phyloP scores from a whole-genome alignment of 2,329 filamentous ascomycete genomes.

The Neopestalotiopsis sp. region DNA sequence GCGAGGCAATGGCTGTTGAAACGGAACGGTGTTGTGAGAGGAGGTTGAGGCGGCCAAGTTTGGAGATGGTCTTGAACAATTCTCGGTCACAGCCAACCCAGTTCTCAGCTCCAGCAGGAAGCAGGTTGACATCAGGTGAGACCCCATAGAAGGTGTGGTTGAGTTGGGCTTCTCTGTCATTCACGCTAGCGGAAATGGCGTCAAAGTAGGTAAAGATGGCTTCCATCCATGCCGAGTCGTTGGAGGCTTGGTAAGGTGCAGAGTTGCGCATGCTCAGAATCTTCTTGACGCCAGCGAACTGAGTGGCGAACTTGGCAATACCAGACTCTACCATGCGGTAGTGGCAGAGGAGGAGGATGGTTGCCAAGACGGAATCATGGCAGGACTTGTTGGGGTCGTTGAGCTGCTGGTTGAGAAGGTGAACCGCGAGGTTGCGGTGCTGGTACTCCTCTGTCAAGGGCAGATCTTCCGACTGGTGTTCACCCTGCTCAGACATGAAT shows the following conservation, averaged over 20 bases:
- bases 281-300: conserved; percentile 92
- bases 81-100: conserved; percentile 85
- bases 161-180: conserved; percentile 87
- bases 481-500: conserved; percentile 49
- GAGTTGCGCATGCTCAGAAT: conserved; percentile 76
- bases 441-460: conserved; percentile 81
- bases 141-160: conserved; percentile 68
- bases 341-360: conserved; percentile 84
- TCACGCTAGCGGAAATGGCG: conserved; percentile 88
- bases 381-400: conserved; percentile 76
- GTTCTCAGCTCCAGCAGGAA: conserved; percentile 75
- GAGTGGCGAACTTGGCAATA: conserved; percentile 89
- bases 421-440: conserved; percentile 79
- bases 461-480: conserved; percentile 62
- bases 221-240: conserved; percentile 87
- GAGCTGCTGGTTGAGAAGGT: conserved; percentile 82
- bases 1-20: conserved; percentile 40
- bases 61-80: conserved; percentile 84
- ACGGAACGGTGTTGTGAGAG: conserved; percentile 73
- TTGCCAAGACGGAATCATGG: conserved; percentile 87
- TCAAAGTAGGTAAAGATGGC: conserved; percentile 95
- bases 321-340: conserved; percentile 95
- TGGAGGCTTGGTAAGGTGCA: conserved; percentile 55
- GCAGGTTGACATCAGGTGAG: conserved; percentile 50
- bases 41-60: conserved; percentile 83